Base-by-base conservation (phyloP, 2,329 filamentous ascomycete species). In the Fusarium floridanum region DNA sequence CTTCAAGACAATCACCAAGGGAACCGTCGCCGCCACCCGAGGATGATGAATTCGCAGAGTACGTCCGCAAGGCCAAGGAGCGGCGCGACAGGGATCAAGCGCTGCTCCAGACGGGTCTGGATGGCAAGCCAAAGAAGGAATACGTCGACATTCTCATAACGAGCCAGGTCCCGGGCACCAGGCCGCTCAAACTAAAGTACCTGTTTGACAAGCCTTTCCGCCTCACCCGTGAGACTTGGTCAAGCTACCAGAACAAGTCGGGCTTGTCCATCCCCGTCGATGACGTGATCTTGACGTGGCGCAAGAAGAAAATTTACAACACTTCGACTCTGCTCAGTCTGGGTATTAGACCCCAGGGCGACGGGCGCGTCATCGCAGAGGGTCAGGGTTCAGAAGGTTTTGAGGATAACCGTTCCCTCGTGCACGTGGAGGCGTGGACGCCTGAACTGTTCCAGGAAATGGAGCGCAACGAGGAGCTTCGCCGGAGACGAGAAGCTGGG, bases 341-440 rank as follows among this genome's bases (percentile, higher is more conserved):
- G 8, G 91, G 91, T 8, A 88, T 97, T 55, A 80, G 83, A 10
- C 84, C 86, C 0, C 81, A 84, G 12, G 79, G 72, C 7, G 78
- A 78, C 14, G 82, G 87, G 6, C 87, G 87, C 45, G 81, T 85
- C 16, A 81, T 88, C 22, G 77, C 80, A 12, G 80, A 84, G 55
- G 68, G 67, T 1, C 70, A 71, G 10, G 76, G 80, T 45, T 80
- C 83, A 5, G 85, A 86, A 24, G 87, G 88, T 2, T 88, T 89
- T 74, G 87, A 97, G 72, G 92, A 95, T 81, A 93, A 93, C 8
- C 94, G 94, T 87, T 95, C 93, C 12, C 62, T 67, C 12, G 88
- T 97, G n/a, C 89, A 93, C 74, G 87, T 98, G 71, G 92, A 95
- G 82, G 93, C 93, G 5, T 94, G 94, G 88, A 96, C 93, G 0